These are phyloP conservation scores for Catunica adiposa DNA, from an alignment of 2,329 filamentous ascomycete genomes.

Conservation along the genomic window DNA sequence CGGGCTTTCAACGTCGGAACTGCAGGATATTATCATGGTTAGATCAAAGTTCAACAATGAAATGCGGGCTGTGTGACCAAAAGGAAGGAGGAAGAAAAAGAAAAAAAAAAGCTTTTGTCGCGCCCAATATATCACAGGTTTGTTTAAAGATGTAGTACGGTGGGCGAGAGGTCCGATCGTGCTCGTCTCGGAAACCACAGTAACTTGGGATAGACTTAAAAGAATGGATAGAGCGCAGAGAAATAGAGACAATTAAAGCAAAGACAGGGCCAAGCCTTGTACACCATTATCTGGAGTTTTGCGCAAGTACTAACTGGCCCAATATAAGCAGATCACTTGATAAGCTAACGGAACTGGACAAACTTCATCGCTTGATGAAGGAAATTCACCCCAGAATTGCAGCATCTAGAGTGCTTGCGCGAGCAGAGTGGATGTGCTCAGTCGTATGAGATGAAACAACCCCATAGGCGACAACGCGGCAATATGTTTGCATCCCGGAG, in stretches of 20 bases:
- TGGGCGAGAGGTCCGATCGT: neutral
- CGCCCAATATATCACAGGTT: neutral
- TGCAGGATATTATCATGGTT: constrained; percentile 6
- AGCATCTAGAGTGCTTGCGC: neutral
- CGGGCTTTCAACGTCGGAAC: constrained; percentile 11
- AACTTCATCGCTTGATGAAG: neutral
- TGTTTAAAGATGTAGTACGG: neutral
- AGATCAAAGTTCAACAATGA: neutral
- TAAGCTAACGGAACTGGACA: neutral
- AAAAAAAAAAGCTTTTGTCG: neutral
- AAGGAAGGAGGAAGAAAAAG: too few relatives aligned
- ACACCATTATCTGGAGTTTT: neutral
- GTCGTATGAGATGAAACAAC: constrained; percentile 1
- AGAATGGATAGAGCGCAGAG: neutral
- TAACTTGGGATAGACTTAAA: neutral
- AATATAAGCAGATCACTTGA: neutral
- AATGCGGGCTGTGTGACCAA: neutral
- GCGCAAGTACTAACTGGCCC: neutral
- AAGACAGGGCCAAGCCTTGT: neutral
- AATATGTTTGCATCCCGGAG: neutral
- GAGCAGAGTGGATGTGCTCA: neutral
- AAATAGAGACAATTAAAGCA: neutral
- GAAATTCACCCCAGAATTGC: neutral
- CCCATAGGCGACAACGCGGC: neutral
- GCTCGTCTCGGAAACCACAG: neutral